Base-by-base conservation (phyloP, 2,329 filamentous ascomycete genomes). In the Alternaria metachromatica region DNA sequence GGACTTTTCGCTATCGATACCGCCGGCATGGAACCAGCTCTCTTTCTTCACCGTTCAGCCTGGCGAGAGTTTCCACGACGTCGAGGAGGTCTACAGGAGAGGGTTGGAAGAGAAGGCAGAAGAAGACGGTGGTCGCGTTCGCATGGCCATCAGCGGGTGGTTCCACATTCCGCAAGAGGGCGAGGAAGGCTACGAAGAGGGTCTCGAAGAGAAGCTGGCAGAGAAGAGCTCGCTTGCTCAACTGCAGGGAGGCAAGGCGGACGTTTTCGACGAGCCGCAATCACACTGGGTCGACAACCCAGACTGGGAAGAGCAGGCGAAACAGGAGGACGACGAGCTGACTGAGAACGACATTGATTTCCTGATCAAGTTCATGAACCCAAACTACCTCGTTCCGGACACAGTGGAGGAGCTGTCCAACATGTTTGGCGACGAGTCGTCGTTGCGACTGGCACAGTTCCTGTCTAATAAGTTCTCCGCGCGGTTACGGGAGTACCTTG, bases 121-220 rank as follows among this genome's bases (percentile, higher is more conserved):
- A 86, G 79, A 86, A 76, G 87, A 94, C 62, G 90, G 91, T 18
- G 91, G 90, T 1, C 88, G 93, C 51, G 89, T 97, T 53, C 90
- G 96, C 70, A 98, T 99, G 95, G 96, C 96, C 55, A 97, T 99
- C 76, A 97, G 93, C 77, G 96, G 96, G 56, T 99, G 96, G 96
- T 99, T 96, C 80, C 96, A 99, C 81, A 98, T 99, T 67, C 96
- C 96, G 0, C 96, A 99, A 81, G 83, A 92, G 71, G 95, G 95
- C 60, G 96, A 99, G 80, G 93, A 97, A 25, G 96, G 96, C 46
- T 99, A 91, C 73, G 89, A 97, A 71, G 85, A 92, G 76, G 96
- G 95, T 5, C 86, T 96, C 58, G 95, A 98, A 80, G 93, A 96
- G 83, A 92, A 90, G 77, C 88, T 96, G 67, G 93, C 92, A 12